A percentile compares a stretch with the other conserved stretches of the same genome.
These are phyloP conservation scores for Blastocystis sp. DNA, from an alignment of 352 stramenopile genomes.

Conservation along the genomic window DNA sequence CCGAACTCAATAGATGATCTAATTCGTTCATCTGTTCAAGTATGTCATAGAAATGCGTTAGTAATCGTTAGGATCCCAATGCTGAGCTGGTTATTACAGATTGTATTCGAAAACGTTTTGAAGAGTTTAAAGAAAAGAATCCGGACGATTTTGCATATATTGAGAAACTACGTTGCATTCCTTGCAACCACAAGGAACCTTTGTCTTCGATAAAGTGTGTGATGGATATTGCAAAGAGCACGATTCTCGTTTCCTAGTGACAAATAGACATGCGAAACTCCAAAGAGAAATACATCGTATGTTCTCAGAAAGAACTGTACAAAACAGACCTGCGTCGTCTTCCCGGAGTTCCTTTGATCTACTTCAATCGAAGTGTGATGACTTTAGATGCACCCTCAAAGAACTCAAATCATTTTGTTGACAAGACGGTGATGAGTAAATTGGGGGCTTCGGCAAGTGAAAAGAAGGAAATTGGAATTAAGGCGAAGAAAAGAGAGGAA, in stretches of 20 bases:
- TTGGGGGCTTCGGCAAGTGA: background rate
- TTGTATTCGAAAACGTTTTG: constrained; percentile 30
- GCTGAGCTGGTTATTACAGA: constrained; percentile 23
- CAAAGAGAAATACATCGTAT: constrained; percentile 55
- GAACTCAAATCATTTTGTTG: constrained; percentile 45
- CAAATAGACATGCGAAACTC: constrained; percentile 39
- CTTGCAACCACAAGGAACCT: constrained; percentile 41
- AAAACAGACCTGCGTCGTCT: constrained; percentile 6
- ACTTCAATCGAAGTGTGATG: constrained; percentile 49
- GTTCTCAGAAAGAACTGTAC: constrained; percentile 41
- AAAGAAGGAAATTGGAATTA: constrained; percentile 24
- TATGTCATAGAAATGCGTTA: background rate
- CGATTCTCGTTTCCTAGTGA: background rate
- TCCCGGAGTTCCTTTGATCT: constrained; percentile 31
- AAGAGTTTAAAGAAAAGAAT: constrained; percentile 42
- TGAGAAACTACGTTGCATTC: background rate
- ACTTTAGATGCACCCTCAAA: constrained; percentile 25
- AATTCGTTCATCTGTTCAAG: constrained; percentile 25
- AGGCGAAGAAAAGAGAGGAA: background rate
- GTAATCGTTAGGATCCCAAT: background rate
- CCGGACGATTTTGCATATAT: constrained; percentile 9
- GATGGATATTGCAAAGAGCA: constrained; percentile 43
- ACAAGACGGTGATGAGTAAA: constrained; percentile 1
- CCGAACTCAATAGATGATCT: constrained; percentile 47
- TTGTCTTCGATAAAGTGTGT: constrained; percentile 41